Conservation (phyloP, 306 rosid species). For the Astragalus membranaceus region DNA sequence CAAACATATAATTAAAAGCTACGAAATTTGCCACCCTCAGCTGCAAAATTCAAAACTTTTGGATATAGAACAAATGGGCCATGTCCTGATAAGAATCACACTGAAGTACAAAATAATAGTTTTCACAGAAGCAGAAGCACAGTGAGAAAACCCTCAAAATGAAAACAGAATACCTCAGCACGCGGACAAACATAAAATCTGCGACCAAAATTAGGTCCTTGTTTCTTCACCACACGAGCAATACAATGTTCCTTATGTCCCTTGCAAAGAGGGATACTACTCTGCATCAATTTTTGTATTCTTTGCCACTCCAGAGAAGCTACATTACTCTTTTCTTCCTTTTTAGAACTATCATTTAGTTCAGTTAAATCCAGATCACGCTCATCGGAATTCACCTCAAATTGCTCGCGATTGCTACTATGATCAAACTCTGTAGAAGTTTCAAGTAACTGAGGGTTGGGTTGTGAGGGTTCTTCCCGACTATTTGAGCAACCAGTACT, state of each 20-base stretch:
- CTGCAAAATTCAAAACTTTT: not conserved
- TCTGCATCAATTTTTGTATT: slow-evolving; percentile 85
- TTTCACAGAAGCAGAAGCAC: not conserved
- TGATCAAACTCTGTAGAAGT: slow-evolving; percentile 28
- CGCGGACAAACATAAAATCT: slow-evolving; percentile 72
- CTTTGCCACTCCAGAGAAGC: slow-evolving; percentile 85
- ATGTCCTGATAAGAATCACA: not conserved
- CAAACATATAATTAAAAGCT: not conserved
- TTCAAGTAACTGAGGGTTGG: slow-evolving; percentile 31
- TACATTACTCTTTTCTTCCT: slow-evolving; percentile 47
- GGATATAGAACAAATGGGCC: not conserved
- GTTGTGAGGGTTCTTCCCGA: slow-evolving; percentile 32
- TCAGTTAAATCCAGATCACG: slow-evolving; percentile 35
- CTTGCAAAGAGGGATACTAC: slow-evolving; percentile 85
- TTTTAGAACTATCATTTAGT: slow-evolving; percentile 23
- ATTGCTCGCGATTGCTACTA: slow-evolving; percentile 24
- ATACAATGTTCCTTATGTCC: slow-evolving; percentile 80
- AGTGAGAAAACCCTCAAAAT: not conserved
- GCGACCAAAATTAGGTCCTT: slow-evolving; percentile 77
- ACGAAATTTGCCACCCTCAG: not conserved
- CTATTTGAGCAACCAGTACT: slow-evolving; percentile 19
- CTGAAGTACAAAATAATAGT: not conserved
- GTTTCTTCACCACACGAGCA: slow-evolving; percentile 86
- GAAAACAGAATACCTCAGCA: slow-evolving; percentile 59
- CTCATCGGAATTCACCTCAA: slow-evolving; percentile 26